These are phyloP conservation scores for Lentinula raphanica DNA, from an alignment of 768 basidiomycete species.

Conservation along the genomic window DNA sequence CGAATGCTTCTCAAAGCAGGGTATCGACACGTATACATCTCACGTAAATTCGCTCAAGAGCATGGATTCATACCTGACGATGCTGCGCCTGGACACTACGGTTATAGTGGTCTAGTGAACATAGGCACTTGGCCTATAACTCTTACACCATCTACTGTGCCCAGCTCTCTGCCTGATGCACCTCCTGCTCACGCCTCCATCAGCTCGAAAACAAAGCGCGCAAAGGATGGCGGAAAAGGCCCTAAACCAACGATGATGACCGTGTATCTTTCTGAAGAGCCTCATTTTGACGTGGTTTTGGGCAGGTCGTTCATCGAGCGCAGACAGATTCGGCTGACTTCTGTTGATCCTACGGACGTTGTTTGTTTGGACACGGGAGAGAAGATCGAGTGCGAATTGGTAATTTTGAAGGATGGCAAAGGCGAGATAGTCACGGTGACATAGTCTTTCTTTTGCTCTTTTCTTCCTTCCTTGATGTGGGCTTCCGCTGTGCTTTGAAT, in stretches of 20 bases:
- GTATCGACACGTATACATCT: constrained; percentile 92
- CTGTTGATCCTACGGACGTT: constrained; percentile 83
- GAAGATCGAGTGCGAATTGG: constrained; percentile 86
- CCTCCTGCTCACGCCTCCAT: constrained; percentile 10
- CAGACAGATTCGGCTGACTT: constrained; percentile 75
- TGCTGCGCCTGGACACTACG: constrained; percentile 85
- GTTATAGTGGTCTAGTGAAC: constrained; percentile 86
- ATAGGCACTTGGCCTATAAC: constrained; percentile 88
- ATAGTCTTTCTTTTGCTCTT: constrained; percentile 21
- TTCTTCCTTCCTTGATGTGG: not conserved
- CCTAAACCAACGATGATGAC: constrained; percentile 42
- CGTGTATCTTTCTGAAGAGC: constrained; percentile 90
- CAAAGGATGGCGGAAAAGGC: constrained; percentile 8
- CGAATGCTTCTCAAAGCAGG: constrained; percentile 92
- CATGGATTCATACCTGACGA: constrained; percentile 86
- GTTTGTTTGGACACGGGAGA: constrained; percentile 91
- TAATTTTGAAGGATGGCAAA: constrained; percentile 86
- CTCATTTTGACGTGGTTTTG: constrained; percentile 92
- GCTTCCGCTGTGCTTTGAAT: not conserved
- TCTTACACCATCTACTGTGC: constrained; percentile 38
- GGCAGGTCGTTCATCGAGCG: constrained; percentile 83
- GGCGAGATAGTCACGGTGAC: constrained; percentile 91
- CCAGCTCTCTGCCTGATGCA: constrained; percentile 21
- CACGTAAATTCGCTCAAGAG: constrained; percentile 83
- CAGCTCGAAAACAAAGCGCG: not conserved